Evolutionary conservation across 768 basidiomycete genomes (phyloP), one percentile per base, ranked within the genome.

Genomic region (Termitomyces sp.): DNA sequence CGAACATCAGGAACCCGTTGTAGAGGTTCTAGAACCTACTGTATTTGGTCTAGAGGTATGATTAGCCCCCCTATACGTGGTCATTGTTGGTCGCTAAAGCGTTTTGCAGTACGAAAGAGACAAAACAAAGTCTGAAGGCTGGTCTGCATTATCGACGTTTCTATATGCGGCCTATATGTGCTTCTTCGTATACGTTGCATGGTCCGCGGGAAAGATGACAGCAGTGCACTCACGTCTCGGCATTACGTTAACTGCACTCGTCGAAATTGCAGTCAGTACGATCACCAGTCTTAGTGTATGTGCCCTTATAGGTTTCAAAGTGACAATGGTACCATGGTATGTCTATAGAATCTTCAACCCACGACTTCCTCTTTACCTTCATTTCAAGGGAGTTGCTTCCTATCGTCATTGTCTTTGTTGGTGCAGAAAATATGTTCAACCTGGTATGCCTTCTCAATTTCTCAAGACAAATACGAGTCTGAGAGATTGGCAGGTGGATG

Each of bases 401-500:
- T 1, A 91, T 98, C 60, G 90, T 97, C 40, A 94, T 99, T 55
- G 85, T 95, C 7, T 96, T 98, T 65, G 91, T 96, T 15, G 96
- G 96, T 3, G 91, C 94, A 2, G 96, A 98, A 76, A 98, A 98
- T 68, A 98, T 98, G 96, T 92, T 94, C 71, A 91, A 89, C 68
- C 79, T 99, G 71, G 94, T 94, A 72, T 64, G 87, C 73, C 35
- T 16, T 57, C 20, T 20, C 35, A 15, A 15, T 49, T 28, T 44
- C 20, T 45, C 50, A 50, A 39, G 33, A 28, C 15, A 44, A 22
- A 13, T 42, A 13, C 16, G 28, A 50, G n/a, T 9, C 13, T 52
- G 5, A 51, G 8, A 38, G 55, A 68, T 65, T 55, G 62, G 70
- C 71, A 88, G 92, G 90, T 93, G 13, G 91, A 93, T 66, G 92